Evolutionary conservation across 805 yeast species (phyloP).

Genomic region (Candida ortonii): DNA sequence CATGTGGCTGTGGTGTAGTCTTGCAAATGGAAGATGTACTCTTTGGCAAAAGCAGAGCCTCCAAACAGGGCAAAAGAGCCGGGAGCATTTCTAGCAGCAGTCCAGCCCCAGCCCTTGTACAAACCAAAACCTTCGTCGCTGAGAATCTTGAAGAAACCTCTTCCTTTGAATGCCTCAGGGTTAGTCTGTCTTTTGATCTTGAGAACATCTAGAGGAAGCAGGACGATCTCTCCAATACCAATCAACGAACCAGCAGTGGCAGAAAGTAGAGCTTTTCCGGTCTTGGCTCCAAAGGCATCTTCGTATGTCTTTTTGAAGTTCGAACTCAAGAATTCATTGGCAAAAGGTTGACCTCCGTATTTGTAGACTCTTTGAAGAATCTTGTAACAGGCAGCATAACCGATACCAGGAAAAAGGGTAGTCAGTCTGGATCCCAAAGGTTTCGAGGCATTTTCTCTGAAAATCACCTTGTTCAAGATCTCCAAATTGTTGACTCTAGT

Average conservation of each 20-base stretch:
- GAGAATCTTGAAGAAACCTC: slow-evolving; percentile 87
- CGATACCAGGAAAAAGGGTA: slow-evolving; percentile 94
- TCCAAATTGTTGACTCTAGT: slow-evolving; percentile 59
- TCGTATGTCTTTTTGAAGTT: slow-evolving; percentile 74
- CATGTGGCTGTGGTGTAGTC: slow-evolving; percentile 93
- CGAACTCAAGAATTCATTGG: slow-evolving; percentile 81
- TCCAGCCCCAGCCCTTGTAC: slow-evolving; percentile 99
- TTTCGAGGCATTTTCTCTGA: slow-evolving; percentile 74
- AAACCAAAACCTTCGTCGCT: slow-evolving; percentile 89
- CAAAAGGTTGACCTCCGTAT: slow-evolving; percentile 99
- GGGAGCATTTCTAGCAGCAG: slow-evolving; percentile 99
- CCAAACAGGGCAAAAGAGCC: slow-evolving; percentile 98
- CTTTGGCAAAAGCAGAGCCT: slow-evolving; percentile 98
- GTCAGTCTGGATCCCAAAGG: slow-evolving; percentile 68
- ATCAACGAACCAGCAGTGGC: slow-evolving; percentile 97
- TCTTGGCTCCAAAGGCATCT: slow-evolving; percentile 79
- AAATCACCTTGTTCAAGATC: slow-evolving; percentile 82
- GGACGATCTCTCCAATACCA: slow-evolving; percentile 96
- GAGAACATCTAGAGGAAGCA: slow-evolving; percentile 92
- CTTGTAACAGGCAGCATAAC: slow-evolving; percentile 97
- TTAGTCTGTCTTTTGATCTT: slow-evolving; percentile 99
- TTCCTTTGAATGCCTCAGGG: slow-evolving; percentile 99
- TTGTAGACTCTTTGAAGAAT: slow-evolving; percentile 96
- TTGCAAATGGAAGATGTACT: slow-evolving; percentile 78
- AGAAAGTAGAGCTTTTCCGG: slow-evolving; percentile 94